Evolutionary conservation across 495 filamentous ascomycete genomes (phyloP).

Genomic region (Antarctomyces pellizariae): DNA sequence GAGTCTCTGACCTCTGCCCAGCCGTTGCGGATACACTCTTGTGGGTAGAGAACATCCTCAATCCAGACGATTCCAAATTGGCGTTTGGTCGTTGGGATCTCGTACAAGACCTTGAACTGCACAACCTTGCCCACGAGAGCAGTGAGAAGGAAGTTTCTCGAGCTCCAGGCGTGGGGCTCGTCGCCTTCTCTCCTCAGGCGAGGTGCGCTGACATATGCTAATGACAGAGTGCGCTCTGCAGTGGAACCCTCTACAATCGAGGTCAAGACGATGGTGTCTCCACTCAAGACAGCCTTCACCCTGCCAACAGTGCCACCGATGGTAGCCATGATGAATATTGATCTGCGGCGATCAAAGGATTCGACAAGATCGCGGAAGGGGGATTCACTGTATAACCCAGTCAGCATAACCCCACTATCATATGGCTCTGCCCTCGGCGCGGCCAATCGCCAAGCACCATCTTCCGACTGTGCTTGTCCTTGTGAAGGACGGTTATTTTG

Average conservation of each 20-base stretch:
- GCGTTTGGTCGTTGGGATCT: slow-evolving; percentile 58
- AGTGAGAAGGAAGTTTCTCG: slow-evolving; percentile 73
- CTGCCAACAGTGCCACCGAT: slow-evolving; percentile 32
- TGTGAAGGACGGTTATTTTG: too few species aligned
- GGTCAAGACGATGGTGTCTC: slow-evolving; percentile 69
- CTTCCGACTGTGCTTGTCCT: too few species aligned
- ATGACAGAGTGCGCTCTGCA: slow-evolving; percentile 59
- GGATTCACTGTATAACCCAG: too few species aligned
- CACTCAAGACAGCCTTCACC: slow-evolving; percentile 83
- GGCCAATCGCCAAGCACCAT: too few species aligned
- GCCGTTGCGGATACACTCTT: slow-evolving; percentile 59
- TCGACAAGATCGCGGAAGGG: too few species aligned
- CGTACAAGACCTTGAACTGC: slow-evolving; percentile 63
- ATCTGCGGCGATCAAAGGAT: too few species aligned
- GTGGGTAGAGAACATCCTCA: slow-evolving; percentile 51
- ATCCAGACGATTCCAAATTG: slow-evolving; percentile 69
- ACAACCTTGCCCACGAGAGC: slow-evolving; percentile 67
- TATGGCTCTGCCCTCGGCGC: too few species aligned
- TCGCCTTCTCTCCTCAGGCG: slow-evolving; percentile 72
- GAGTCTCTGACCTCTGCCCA: slow-evolving; percentile 86
- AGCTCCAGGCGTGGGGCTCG: slow-evolving; percentile 78
- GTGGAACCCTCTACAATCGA: slow-evolving; percentile 46
- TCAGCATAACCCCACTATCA: too few species aligned
- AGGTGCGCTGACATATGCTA: slow-evolving; percentile 80
- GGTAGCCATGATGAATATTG: too few species aligned